Percentiles rank a stretch among this genome's conserved stretches.
phyloP scores from a whole-genome alignment of 176 grass and related monocot species.

The Canna indica region DNA sequence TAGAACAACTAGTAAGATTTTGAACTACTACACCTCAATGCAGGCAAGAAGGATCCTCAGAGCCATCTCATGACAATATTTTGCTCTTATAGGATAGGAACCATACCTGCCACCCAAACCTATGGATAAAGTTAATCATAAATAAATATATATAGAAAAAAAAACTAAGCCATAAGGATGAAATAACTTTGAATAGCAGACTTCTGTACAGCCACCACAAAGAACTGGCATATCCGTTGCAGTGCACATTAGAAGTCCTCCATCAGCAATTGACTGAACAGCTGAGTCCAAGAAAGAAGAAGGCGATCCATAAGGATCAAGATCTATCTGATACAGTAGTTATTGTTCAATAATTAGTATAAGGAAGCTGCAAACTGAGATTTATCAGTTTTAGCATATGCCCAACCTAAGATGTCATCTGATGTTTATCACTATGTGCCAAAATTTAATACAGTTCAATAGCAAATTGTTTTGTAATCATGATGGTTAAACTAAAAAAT shows the following conservation, averaged over 20 bases:
- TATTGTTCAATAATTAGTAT: background rate
- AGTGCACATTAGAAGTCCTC: conserved; percentile 84
- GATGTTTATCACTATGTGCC: no score
- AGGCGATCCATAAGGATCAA: conserved; percentile 92
- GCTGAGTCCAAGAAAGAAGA: conserved; percentile 90
- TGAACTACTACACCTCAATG: conserved; percentile 93
- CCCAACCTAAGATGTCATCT: no score
- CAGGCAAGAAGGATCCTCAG: conserved; percentile 96
- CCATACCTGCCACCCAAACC: no score
- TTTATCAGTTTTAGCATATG: no score
- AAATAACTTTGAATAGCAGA: conserved; percentile 96
- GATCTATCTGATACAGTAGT: conserved; percentile 62
- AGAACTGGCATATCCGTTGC: conserved; percentile 98
- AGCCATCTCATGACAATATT: conserved; percentile 98
- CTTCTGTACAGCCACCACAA: conserved; percentile 76
- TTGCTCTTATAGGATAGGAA: conserved; percentile 80
- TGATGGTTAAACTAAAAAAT: no score
- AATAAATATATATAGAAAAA: no score
- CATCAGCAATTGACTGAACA: conserved; percentile 79
- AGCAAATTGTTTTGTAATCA: no score
- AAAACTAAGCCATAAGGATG: no score
- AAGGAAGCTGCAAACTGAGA: no score
- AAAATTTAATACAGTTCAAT: no score
- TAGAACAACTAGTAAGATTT: no score
- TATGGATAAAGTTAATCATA: no score